Evolutionary conservation across 78 protist species (phyloP), one percentile per base, ranked within the genome.

Genomic region (Chrysochromulina parva): DNA sequence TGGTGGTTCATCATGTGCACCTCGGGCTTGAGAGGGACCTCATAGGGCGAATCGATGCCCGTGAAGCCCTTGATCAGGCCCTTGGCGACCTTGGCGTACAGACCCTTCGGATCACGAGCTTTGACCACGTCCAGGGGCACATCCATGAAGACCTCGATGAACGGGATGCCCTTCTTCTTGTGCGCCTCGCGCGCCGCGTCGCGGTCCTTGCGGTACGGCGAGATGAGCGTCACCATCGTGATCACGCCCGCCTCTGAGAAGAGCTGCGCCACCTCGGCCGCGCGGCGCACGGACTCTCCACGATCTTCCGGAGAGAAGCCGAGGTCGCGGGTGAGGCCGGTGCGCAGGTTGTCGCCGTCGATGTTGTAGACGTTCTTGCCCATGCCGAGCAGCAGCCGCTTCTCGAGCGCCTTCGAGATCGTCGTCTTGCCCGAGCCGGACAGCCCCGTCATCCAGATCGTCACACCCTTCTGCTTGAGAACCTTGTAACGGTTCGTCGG

Each of bases 51-150:
- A 82, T 85, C 90, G 85, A 92, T 10, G 69, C 94, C 94, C 19
- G 94, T 92, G 87, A 92, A 87, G 89, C 92, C 92, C 88, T 88
- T 92, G 88, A 92, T 86, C 78, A 55, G 7, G 59, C 94, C 94
- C 28, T 58, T 62, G 69, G 50, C 54, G 22, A 28, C 90, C 91
- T 88, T 88, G 71, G 59, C 28, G 91, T 92, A 92, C 55, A 92
- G 94, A 55, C 94, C 94, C 88, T 92, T 92, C n/a, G 94, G 94
- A 82, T 92, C 94, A 62, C 94, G 94, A 55, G 22, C 81, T 57
- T 71, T 2, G 26, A 48, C 74, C 20, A 50, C 88, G 48, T 50
- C 50, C 50, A 92, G 62, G 22, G 86, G 78, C 50, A 88, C 91
- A 71, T 78, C 91, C 67, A 88, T 87, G 88, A 50, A 92, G 66